Conservation (phyloP, 768 basidiomycete species). For the Termitomyces sp. region DNA sequence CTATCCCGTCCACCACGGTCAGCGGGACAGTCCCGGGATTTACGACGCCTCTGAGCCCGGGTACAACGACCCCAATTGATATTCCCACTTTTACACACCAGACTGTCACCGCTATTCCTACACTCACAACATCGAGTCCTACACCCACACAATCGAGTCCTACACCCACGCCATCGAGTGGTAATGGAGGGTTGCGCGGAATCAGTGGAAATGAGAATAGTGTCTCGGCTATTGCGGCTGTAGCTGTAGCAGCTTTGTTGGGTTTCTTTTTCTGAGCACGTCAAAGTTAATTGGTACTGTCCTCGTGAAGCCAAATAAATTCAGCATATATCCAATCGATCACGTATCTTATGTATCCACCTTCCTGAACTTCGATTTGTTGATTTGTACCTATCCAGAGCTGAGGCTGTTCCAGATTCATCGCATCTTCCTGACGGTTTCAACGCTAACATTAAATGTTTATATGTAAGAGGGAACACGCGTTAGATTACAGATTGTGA, state of each 20-base stretch:
- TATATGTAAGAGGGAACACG: background rate
- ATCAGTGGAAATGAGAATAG: background rate
- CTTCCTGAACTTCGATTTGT: background rate
- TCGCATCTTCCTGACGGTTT: background rate
- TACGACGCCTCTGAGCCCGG: background rate
- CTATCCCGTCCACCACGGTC: slow-evolving; percentile 8
- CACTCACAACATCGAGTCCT: too few relatives aligned
- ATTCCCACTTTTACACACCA: too few relatives aligned
- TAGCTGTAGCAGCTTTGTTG: background rate
- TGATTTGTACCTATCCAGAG: background rate
- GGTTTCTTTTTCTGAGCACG: slow-evolving; percentile 1
- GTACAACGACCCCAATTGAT: too few relatives aligned
- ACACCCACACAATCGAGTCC: background rate
- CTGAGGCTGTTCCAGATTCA: too few relatives aligned
- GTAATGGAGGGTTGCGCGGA: background rate
- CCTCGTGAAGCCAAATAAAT: background rate
- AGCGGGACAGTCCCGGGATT: background rate
- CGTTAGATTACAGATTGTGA: too few relatives aligned
- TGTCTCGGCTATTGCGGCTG: background rate
- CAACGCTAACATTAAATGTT: background rate
- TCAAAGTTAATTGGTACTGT: background rate
- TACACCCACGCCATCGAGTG: background rate
- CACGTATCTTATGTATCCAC: background rate
- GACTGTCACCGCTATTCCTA: background rate
- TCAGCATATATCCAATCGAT: background rate